Conservation (phyloP, 2,329 filamentous ascomycete species). For the Ophiostoma pallidulum region DNA sequence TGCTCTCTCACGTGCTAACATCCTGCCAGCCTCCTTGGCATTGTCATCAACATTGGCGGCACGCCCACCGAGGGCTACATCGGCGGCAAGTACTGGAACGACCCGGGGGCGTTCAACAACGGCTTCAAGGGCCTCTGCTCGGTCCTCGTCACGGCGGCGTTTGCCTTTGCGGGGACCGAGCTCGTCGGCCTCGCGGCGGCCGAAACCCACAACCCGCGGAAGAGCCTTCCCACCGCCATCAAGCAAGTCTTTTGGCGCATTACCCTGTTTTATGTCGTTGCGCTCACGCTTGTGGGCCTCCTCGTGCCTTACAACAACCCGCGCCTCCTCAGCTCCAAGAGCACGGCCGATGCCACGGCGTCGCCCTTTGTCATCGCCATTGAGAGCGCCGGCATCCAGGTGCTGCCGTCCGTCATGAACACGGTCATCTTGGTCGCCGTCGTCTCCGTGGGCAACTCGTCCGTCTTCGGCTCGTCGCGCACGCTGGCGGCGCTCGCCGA, state of each 20-base stretch:
- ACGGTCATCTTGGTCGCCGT: slow-evolving; percentile 88
- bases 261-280: slow-evolving; percentile 79
- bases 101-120: slow-evolving; percentile 77
- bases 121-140: slow-evolving; percentile 76
- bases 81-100: slow-evolving; percentile 64
- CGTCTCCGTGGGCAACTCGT: slow-evolving; percentile 82
- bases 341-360: slow-evolving; percentile 57
- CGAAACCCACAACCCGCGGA: slow-evolving; percentile 68
- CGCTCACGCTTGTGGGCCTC: slow-evolving; percentile 69
- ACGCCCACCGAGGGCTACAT: slow-evolving; percentile 67
- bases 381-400: slow-evolving; percentile 68
- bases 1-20: background rate
- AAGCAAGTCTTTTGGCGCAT: slow-evolving; percentile 97
- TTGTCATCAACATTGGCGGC: slow-evolving; percentile 77
- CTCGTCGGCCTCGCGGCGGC: slow-evolving; percentile 68
- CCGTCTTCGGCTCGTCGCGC: slow-evolving; percentile 83
- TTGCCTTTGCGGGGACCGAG: slow-evolving; percentile 68
- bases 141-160: slow-evolving; percentile 68
- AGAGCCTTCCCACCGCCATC: slow-evolving; percentile 74
- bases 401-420: slow-evolving; percentile 84
- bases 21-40: slow-evolving; percentile 64
- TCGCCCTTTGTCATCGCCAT: slow-evolving; percentile 95
- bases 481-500: slow-evolving; percentile 85
- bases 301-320: slow-evolving; percentile 65
- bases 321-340: slow-evolving; percentile 49